phyloP scores from a whole-genome alignment of 805 yeast genomes.

The Metschnikowia koreensis region DNA sequence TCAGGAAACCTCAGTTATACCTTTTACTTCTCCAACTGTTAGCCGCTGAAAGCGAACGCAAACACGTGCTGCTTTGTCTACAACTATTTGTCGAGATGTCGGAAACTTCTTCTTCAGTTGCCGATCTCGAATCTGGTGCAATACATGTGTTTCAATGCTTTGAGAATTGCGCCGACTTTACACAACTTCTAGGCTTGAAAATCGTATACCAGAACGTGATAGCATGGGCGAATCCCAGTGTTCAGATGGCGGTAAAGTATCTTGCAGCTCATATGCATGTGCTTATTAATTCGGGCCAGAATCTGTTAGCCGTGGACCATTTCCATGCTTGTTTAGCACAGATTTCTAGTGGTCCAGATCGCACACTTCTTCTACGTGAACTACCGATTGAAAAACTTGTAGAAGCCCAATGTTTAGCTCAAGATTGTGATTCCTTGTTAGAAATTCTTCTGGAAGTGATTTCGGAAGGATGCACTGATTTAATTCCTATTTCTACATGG shows the following conservation, averaged over 20 bases:
- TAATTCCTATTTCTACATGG: constrained; percentile 22
- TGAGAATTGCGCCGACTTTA: constrained; percentile 20
- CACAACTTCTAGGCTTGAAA: constrained; percentile 22
- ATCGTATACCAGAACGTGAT: constrained; percentile 23
- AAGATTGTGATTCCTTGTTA: constrained; percentile 25
- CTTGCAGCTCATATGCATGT: constrained; percentile 23
- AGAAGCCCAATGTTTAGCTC: constrained; percentile 14
- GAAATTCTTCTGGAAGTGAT: constrained; percentile 5
- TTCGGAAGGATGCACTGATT: not conserved
- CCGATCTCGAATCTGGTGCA: constrained; percentile 9
- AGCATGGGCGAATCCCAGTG: not conserved
- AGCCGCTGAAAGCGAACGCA: constrained; percentile 4
- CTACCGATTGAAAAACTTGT: constrained; percentile 21
- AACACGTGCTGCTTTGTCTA: constrained; percentile 7
- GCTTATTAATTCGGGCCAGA: constrained; percentile 25
- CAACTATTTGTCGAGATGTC: constrained; percentile 11
- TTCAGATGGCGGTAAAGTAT: constrained; percentile 18
- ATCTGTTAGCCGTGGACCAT: constrained; percentile 22
- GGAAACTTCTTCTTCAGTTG: not conserved
- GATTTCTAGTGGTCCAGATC: not conserved
- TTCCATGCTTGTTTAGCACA: constrained; percentile 1
- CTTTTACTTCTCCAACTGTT: constrained; percentile 15
- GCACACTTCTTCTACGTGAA: not conserved
- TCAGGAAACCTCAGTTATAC: constrained; percentile 7
- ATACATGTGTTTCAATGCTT: constrained; percentile 10